Evolutionary conservation across 257 asterid species (phyloP).

Genomic region (Misopates orontium): DNA sequence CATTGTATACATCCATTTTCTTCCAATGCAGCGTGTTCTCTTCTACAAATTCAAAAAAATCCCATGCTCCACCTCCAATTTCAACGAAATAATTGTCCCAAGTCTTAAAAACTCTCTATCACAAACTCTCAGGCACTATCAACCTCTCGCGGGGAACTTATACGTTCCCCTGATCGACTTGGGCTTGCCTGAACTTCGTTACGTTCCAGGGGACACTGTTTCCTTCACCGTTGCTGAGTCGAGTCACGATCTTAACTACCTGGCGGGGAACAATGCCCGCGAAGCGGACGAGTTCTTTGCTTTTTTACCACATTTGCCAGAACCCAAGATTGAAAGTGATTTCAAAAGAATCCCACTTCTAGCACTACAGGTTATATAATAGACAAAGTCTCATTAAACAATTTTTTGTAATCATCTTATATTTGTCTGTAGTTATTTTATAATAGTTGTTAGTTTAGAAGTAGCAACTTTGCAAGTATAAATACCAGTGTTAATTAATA

Average conservation of each 20-base stretch:
- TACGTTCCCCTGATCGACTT: constrained; percentile 9
- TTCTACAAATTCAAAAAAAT: constrained; percentile 13
- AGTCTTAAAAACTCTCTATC: constrained; percentile 27
- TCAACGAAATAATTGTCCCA: constrained; percentile 23
- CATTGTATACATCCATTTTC: constrained; percentile 24
- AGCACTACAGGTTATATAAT: constrained; percentile 33
- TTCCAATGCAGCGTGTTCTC: constrained; percentile 24
- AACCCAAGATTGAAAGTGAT: not conserved
- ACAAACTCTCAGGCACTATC: constrained; percentile 29
- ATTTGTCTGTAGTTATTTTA: too few species aligned
- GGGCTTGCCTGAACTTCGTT: constrained; percentile 18
- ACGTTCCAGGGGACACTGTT: constrained; percentile 24
- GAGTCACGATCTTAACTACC: constrained; percentile 26
- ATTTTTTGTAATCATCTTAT: too few species aligned
- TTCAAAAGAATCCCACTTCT: too few species aligned
- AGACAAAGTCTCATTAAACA: too few species aligned
- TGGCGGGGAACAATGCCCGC: constrained; percentile 29
- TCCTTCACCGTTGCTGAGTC: constrained; percentile 28
- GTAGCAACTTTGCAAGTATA: too few species aligned
- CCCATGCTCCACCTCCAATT: constrained; percentile 22
- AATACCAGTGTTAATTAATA: too few species aligned
- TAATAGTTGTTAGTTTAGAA: too few species aligned
- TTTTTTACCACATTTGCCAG: constrained; percentile 30
- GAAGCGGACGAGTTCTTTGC: constrained; percentile 28
- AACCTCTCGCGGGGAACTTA: constrained; percentile 34